These are phyloP conservation scores for Botrytis medusae DNA, from an alignment of 2,329 filamentous ascomycete species.

Conservation along the genomic window DNA sequence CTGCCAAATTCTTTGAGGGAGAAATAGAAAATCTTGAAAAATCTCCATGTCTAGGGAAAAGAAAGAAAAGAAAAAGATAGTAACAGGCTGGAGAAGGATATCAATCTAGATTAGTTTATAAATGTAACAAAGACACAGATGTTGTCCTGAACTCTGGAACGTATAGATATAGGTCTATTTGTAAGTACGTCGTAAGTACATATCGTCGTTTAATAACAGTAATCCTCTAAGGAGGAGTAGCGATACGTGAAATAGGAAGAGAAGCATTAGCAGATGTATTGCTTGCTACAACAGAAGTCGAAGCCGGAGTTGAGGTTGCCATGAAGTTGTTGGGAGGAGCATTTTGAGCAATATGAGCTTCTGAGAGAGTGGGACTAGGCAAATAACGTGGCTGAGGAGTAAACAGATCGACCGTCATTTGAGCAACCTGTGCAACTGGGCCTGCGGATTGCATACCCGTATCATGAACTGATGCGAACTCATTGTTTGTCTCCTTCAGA, in stretches of 20 bases:
- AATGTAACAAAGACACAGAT: neutral
- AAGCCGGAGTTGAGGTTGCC: neutral
- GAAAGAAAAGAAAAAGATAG: neutral
- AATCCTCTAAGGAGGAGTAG: slow-evolving; percentile 12
- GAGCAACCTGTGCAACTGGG: neutral
- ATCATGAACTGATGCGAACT: neutral
- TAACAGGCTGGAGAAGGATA: neutral
- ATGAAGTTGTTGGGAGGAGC: neutral
- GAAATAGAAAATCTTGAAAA: neutral
- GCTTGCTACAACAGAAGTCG: neutral
- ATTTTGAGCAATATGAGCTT: slow-evolving; percentile 9
- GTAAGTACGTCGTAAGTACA: slow-evolving; percentile 5
- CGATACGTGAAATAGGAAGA: neutral
- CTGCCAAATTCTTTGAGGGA: neutral
- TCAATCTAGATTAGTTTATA: neutral
- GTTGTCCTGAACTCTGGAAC: neutral
- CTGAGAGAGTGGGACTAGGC: slow-evolving; percentile 5
- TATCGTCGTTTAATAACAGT: neutral
- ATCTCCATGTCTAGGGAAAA: neutral
- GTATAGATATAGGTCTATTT: neutral
- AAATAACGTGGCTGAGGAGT: neutral
- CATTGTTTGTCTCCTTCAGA: neutral
- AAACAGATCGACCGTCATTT: neutral
- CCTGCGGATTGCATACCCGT: neutral
- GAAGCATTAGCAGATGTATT: neutral